Percentiles rank a stretch among this genome's conserved stretches.
phyloP scores from a whole-genome alignment of 768 basidiomycete genomes.

The Leccinum pellstonianum region DNA sequence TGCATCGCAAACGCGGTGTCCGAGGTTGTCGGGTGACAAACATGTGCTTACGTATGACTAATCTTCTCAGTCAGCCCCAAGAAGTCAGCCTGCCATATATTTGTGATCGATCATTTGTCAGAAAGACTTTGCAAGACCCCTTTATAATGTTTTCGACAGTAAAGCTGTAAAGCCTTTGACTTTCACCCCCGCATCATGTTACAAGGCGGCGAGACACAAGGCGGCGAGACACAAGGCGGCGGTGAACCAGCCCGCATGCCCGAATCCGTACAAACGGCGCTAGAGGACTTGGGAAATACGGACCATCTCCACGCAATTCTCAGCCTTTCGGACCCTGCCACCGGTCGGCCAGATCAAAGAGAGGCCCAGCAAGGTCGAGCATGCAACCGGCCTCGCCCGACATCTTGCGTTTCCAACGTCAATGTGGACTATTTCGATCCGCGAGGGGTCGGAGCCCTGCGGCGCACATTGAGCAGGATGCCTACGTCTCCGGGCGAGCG shows the following conservation, averaged over 20 bases:
- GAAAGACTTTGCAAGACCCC: conserved; percentile 2
- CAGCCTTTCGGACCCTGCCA: conserved; percentile 6
- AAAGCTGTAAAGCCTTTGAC: too few relatives aligned
- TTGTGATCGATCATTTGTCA: conserved; percentile 16
- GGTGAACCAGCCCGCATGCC: not conserved
- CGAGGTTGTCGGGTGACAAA: not conserved
- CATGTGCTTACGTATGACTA: conserved; percentile 5
- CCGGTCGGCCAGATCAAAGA: not conserved
- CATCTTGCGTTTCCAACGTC: conserved; percentile 33
- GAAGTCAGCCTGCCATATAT: not conserved
- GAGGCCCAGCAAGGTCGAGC: not conserved
- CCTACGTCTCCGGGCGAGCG: conserved; percentile 13
- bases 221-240: not conserved
- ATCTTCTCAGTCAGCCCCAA: not conserved
- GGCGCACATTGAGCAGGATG: conserved; percentile 18
- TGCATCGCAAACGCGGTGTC: not conserved
- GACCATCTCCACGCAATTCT: conserved; percentile 16
- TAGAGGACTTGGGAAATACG: conserved; percentile 11
- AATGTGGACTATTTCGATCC: conserved; percentile 55
- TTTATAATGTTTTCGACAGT: conserved; percentile 1
- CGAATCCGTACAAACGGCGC: conserved; percentile 2
- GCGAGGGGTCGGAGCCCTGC: conserved; percentile 37
- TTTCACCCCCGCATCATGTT: conserved; percentile 10
- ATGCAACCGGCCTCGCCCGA: not conserved
- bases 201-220: not conserved